These are phyloP conservation scores for Termitomyces sp. DNA, from an alignment of 768 basidiomycete species.

Conservation along the genomic window DNA sequence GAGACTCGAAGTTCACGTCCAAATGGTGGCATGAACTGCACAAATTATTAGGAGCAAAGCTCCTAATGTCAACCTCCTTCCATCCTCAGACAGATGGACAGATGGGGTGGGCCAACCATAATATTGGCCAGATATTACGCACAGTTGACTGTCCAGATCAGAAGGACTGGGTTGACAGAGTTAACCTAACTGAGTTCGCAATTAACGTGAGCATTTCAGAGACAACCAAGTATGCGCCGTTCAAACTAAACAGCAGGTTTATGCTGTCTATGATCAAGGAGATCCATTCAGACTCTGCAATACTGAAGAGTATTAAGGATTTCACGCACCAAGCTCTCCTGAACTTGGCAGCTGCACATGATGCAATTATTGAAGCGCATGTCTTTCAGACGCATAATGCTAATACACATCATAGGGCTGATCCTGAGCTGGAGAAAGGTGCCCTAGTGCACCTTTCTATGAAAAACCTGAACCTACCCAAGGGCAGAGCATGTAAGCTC, in stretches of 20 bases:
- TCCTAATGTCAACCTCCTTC: not conserved
- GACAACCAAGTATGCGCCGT: not conserved
- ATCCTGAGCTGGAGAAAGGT: too few relatives aligned
- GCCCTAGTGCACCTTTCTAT: too few relatives aligned
- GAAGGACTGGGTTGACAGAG: not conserved
- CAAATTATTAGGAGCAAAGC: not conserved
- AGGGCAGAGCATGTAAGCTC: too few relatives aligned
- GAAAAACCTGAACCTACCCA: too few relatives aligned
- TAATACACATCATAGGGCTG: too few relatives aligned
- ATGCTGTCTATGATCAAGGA: not conserved
- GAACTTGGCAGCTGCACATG: too few relatives aligned
- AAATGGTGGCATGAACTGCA: not conserved
- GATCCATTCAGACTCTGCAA: not conserved
- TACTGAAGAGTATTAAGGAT: too few relatives aligned
- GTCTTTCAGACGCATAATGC: too few relatives aligned
- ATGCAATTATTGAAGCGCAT: too few relatives aligned
- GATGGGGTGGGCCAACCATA: not conserved
- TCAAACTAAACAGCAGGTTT: not conserved
- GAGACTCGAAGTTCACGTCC: not conserved
- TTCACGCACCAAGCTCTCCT: too few relatives aligned
- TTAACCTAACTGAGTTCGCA: not conserved
- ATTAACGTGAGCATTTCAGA: not conserved
- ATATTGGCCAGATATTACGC: too few relatives aligned
- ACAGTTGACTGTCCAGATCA: not conserved
- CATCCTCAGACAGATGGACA: not conserved